A percentile compares a stretch with the other conserved stretches of the same genome.
Evolutionary conservation across 139 green algal genomes (phyloP).

Genomic region (Axilococcus clingmanii): DNA sequence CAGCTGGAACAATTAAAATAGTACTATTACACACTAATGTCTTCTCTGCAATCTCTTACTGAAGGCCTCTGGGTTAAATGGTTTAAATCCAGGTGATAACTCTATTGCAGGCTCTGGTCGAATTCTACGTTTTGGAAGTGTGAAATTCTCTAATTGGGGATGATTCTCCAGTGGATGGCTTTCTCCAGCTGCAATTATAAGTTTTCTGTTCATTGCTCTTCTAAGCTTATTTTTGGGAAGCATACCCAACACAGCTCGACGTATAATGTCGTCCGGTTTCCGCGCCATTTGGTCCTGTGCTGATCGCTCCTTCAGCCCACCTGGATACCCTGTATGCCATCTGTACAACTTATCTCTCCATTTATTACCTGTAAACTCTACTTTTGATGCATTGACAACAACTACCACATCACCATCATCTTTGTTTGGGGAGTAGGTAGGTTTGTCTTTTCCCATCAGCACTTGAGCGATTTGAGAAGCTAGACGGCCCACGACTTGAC

Average conservation of each 20-base stretch:
- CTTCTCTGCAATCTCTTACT: slow-evolving; percentile 8
- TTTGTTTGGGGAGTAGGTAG: slow-evolving; percentile 51
- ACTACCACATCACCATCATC: slow-evolving; percentile 77
- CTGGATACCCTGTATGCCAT: slow-evolving; percentile 80
- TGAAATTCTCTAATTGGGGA: slow-evolving; percentile 36
- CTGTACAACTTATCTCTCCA: slow-evolving; percentile 83
- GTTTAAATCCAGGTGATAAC: slow-evolving; percentile 56
- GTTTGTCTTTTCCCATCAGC: slow-evolving; percentile 85
- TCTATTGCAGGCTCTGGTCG: slow-evolving; percentile 41
- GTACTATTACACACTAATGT: too few species aligned
- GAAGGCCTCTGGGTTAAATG: slow-evolving; percentile 59
- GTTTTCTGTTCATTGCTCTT: slow-evolving; percentile 54
- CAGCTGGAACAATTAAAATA: too few species aligned
- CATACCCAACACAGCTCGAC: slow-evolving; percentile 74
- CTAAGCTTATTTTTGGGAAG: slow-evolving; percentile 79
- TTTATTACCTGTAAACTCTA: slow-evolving; percentile 75
- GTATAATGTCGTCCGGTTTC: slow-evolving; percentile 57
- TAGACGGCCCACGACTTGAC: slow-evolving; percentile 75
- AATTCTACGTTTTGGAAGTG: slow-evolving; percentile 43
- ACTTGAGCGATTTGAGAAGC: slow-evolving; percentile 55
- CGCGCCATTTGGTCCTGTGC: slow-evolving; percentile 42
- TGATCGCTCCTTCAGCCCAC: slow-evolving; percentile 65
- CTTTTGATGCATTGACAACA: slow-evolving; percentile 72
- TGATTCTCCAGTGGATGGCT: slow-evolving; percentile 53
- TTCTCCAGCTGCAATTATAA: slow-evolving; percentile 64